Base-by-base conservation (phyloP, 2,329 filamentous ascomycete genomes). In the Monascus ruber region DNA sequence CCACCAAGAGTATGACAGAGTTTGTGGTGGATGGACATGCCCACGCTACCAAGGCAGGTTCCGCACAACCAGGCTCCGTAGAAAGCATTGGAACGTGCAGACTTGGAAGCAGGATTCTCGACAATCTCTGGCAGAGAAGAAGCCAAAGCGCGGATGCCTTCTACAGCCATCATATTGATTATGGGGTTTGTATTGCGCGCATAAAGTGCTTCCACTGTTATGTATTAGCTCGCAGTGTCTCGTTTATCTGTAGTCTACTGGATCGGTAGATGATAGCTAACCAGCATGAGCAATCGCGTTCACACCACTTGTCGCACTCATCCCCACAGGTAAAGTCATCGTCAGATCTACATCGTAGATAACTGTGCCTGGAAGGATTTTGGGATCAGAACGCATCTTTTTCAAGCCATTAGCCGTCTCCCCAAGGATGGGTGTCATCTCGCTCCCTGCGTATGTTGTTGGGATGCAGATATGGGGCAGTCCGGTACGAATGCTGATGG, bases 41-140 rank as follows among this genome's bases (percentile, higher is more conserved):
- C 70, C 2, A 76, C 73, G 42, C 63, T 71, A 5, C 76, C 77
- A 1, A 81, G 65, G 47, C 74, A 78, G 24, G 66, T 70, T 27
- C 76, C 76, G 47, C 76, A 81, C 1, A 81, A 70, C 75, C 76
- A 81, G 31, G 78, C 77, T 24, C 77, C 78, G 49, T 80, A 79
- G 1, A 75, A 67, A 9, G 76, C 76, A 2, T 56, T 56, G 3
- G 66, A 68, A 2, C 76, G 69, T 2, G 75, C 74, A 4, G 63
- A 55, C 29, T 53, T 43, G 5, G 64, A 68, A 2, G 59, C 50
- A 0, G 70, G 65, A 37, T 73, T 59, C 24, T 63, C 50, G 8
- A 72, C 59, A 24, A 81, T 66, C 35, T 60, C 58, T 0, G 75
- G 76, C 1, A 81, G 67, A 1, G 75, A 63, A 2, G 54, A 53